These are phyloP conservation scores for Kluyveromyces aestuarii DNA, from an alignment of 805 yeast genomes.

Conservation along the genomic window DNA sequence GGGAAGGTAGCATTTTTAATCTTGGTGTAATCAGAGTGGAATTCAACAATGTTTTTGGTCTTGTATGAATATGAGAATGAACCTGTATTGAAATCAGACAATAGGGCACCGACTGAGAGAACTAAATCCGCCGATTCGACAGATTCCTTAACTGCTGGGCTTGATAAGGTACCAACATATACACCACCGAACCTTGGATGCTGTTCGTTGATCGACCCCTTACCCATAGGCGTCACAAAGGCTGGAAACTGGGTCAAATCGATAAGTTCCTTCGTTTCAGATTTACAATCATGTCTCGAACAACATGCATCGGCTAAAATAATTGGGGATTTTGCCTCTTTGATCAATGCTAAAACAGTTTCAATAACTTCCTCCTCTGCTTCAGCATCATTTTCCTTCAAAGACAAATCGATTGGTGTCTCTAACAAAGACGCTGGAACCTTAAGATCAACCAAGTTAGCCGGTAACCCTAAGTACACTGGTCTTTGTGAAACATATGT, in stretches of 20 bases:
- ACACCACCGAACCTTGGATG: conserved; percentile 74
- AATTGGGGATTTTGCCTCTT: conserved; percentile 56
- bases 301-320: conserved; percentile 85
- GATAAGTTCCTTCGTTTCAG: conserved; percentile 55
- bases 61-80: conserved; percentile 70
- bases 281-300: conserved; percentile 59
- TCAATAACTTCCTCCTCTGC: conserved; percentile 58
- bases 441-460: conserved; percentile 61
- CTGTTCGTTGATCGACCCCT: conserved; percentile 66
- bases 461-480: conserved; percentile 74
- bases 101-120: conserved; percentile 70
- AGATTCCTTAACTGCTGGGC: conserved; percentile 59
- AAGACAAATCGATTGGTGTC: conserved; percentile 54
- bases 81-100: conserved; percentile 88
- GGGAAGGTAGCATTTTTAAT: conserved; percentile 62
- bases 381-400: conserved; percentile 48
- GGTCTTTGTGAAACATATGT: conserved; percentile 72
- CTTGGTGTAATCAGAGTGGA: conserved; percentile 70
- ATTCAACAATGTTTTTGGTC: conserved; percentile 67
- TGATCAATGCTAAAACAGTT: conserved; percentile 42
- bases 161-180: conserved; percentile 74
- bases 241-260: conserved; percentile 69
- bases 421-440: conserved; percentile 51
- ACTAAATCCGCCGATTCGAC: conserved; percentile 71
- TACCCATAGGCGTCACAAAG: conserved; percentile 87